Base-by-base conservation (phyloP, 768 basidiomycete species). In the Tricholoma matsutake region DNA sequence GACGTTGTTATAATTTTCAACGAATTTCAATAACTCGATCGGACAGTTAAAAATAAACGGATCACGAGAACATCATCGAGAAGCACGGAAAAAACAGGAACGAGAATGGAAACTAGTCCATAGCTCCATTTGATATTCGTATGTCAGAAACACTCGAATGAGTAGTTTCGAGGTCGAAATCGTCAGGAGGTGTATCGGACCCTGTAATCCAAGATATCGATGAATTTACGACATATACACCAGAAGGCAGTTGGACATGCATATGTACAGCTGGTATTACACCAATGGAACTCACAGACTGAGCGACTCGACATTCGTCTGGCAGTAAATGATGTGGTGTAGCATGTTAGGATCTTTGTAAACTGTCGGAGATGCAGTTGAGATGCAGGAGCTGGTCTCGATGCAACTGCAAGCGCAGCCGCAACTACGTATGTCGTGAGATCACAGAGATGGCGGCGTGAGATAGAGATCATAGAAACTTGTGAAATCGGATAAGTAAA, bases 401-500 rank as follows among this genome's bases (percentile, higher is more conserved):
- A 25, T 47, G 47, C 20, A 14, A 31, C n/a, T 9, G 29, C n/a
- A n/a, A 32, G 51, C 16, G 51, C 3, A 3, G 29, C n/a, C 29
- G 31, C 29, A 6, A n/a, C 37, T 4, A 4, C 2, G 25, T 31
- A 14, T 18, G 29, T 32, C 51, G 51, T 31, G 51, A 53, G 51
- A 53, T 52, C 51, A 52, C 51, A 7, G 20, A 31, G 14, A 31
- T 29, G 51, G 29, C 51, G 51, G 29, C 29, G 29, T 52, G 51
- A 52, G 51, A 53, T 53, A 53, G 31, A 53, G 51, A 53, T 53
- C 51, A 53, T n/a, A 52, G n/a, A n/a, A 31, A 25, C 29, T 29
- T 16, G 25, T 2, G 4, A 13, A 6, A 49, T 49, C 22, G 51
- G 51, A 32, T 53, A 25, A 3, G 22, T 25, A 25, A 25, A 25